phyloP scores from a whole-genome alignment of 495 filamentous ascomycete genomes.

The Immersiella caudata region DNA sequence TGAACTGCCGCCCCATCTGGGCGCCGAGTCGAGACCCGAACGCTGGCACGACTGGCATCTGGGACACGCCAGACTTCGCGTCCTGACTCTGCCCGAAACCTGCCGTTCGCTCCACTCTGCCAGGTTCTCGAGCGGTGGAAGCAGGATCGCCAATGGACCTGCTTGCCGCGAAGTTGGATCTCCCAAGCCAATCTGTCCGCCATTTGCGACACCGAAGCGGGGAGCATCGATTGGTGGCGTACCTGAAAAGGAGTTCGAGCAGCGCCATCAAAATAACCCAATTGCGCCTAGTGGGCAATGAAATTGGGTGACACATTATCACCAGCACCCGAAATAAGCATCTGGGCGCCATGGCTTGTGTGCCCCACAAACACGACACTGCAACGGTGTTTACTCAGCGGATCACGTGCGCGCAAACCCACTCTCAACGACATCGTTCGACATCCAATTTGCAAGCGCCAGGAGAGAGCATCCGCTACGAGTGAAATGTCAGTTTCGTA shows the following conservation, averaged over 20 bases:
- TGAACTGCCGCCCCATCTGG: background rate
- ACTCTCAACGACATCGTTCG: background rate
- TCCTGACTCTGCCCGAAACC: background rate
- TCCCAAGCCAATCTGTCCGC: background rate
- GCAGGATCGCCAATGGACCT: background rate
- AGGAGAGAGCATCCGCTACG: background rate
- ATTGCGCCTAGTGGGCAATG: background rate
- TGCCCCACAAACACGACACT: background rate
- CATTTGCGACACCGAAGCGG: background rate
- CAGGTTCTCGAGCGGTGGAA: background rate
- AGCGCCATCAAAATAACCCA: background rate
- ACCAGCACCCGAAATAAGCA: slow-evolving; percentile 16
- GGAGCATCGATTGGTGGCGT: background rate
- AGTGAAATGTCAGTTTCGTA: too few species aligned
- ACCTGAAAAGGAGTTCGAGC: background rate
- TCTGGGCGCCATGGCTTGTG: background rate
- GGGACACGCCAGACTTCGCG: background rate
- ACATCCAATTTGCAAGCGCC: background rate
- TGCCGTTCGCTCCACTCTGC: background rate
- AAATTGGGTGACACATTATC: slow-evolving; percentile 11
- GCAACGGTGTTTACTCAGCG: background rate
- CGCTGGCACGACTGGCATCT: background rate
- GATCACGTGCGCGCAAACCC: background rate
- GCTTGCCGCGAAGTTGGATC: background rate
- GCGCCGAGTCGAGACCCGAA: background rate